Conservation (phyloP, 768 basidiomycete species). For the Macrolepiota fuliginosa region DNA sequence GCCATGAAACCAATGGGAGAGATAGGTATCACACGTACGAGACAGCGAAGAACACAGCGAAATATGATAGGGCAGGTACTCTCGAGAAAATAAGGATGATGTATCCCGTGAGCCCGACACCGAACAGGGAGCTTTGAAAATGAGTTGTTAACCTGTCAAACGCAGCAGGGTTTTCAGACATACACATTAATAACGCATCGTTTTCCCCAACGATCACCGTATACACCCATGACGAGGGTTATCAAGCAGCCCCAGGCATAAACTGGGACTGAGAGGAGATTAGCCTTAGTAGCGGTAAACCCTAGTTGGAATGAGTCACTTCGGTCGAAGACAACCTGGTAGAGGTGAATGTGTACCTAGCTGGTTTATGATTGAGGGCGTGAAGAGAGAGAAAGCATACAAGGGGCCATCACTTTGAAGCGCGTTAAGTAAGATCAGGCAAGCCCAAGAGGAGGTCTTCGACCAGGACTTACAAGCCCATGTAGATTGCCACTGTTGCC, state of each 20-base stretch:
- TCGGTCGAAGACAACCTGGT: neutral
- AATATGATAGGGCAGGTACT: conserved; percentile 65
- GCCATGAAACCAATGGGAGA: neutral
- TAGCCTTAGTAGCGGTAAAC: conserved; percentile 62
- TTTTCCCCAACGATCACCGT: conserved; percentile 58
- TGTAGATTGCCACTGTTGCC: conserved; percentile 60
- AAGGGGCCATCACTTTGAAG: conserved; percentile 49
- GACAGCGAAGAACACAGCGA: conserved; percentile 68
- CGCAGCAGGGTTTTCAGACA: conserved; percentile 17
- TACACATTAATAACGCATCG: conserved; percentile 63
- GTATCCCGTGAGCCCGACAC: conserved; percentile 52
- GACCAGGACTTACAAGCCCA: conserved; percentile 54
- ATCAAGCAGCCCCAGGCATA: conserved; percentile 72
- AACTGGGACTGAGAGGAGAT: conserved; percentile 74
- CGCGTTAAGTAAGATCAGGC: conserved; percentile 6
- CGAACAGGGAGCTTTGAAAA: conserved; percentile 21
- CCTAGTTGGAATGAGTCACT: conserved; percentile 29
- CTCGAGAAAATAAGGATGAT: conserved; percentile 63
- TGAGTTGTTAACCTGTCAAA: neutral
- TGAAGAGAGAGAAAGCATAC: conserved; percentile 52
- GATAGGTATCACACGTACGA: conserved; percentile 42
- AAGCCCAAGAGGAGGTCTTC: neutral
- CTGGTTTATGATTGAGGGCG: conserved; percentile 53
- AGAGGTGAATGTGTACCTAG: conserved; percentile 26
- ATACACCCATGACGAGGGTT: conserved; percentile 58